These are phyloP conservation scores for Diaporthe sp. DNA, from an alignment of 2,329 filamentous ascomycete genomes.

Conservation along the genomic window DNA sequence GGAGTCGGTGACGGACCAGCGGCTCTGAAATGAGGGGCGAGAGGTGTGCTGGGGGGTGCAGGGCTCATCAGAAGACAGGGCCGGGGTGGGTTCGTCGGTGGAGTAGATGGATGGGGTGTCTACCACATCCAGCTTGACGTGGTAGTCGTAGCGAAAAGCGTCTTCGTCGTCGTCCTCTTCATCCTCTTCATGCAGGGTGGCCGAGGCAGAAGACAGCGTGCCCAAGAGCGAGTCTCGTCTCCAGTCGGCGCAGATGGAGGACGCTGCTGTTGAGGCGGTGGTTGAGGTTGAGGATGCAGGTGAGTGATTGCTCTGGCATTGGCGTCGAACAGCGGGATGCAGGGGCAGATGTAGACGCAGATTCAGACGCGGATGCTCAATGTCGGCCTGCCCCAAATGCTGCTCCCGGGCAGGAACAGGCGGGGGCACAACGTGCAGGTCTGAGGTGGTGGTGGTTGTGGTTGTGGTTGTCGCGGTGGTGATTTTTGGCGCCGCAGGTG, in stretches of 20 bases:
- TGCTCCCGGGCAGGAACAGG: conserved; percentile 57
- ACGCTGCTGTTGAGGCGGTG: conserved; percentile 44
- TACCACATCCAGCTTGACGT: conserved; percentile 28
- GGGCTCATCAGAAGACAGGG: conserved; percentile 33
- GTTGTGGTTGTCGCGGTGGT: conserved; percentile 46
- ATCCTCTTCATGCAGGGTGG: conserved; percentile 46
- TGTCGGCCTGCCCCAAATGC: not conserved
- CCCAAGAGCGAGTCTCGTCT: conserved; percentile 70
- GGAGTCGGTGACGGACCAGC: conserved; percentile 40
- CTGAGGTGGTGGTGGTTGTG: conserved; percentile 43
- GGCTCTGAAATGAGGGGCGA: conserved; percentile 39
- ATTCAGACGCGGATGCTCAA: conserved; percentile 3
- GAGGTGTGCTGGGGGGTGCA: conserved; percentile 30
- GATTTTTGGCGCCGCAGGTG: conserved; percentile 35
- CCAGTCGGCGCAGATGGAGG: conserved; percentile 54
- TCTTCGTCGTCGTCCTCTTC: conserved; percentile 42
- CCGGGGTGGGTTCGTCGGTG: conserved; percentile 25
- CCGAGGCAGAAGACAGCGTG: conserved; percentile 57
- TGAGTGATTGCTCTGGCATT: conserved; percentile 49
- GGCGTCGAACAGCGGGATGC: conserved; percentile 53
- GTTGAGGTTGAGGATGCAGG: conserved; percentile 44
- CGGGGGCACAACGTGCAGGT: conserved; percentile 49
- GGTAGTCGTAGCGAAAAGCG: conserved; percentile 41
- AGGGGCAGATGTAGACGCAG: conserved; percentile 7
- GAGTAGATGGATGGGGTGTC: conserved; percentile 33